Base-by-base conservation (phyloP, 352 stramenopile genomes). In the Pythium phragmitis region DNA sequence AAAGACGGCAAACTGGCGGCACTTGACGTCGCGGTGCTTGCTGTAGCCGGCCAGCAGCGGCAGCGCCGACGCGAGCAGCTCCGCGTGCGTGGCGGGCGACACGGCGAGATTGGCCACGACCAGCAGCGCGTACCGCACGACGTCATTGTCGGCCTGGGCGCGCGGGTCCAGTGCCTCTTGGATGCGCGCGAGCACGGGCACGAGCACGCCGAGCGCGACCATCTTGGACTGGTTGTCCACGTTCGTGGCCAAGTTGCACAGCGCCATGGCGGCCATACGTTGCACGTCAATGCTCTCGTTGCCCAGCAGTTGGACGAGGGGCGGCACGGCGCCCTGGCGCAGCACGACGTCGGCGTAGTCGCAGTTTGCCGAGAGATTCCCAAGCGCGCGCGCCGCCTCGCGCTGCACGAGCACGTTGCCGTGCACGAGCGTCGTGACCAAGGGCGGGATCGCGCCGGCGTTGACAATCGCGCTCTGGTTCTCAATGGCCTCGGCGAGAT, bases 1-100 rank as follows among this genome's bases (percentile, higher is more conserved):
- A 61, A 99, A 98, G 49, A 99, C 86, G 23, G 96, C 90, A 70
- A 98, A 96, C 69, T 99, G 94, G n/a, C 96, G 83, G 52, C 92
- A 98, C 68, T 98, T 98, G 53, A 98, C 87, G 71, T 99, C 96
- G 11, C 92, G 83, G 60, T 98, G 94, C 60, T 98, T 97, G 17
- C 88, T 85, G 67, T 98, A 99, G 8, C 85, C 88, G 28, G 95
- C 81, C 7, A 99, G 70, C 50, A 97, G 82, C n/a, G 89, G 81
- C 19, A 98, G 69, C 26, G 84, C 80, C 43, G 85, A 76, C 17
- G 74, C 73, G 68, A 98, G 82, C 4, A 98, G 63, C 57, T 91
- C 73, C 14, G 74, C 48, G 63, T 98, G 91, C 7, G 94, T 98
- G 23, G 87, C 74, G 0, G 75, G 71, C 1, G 83, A 96, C 2